Evolutionary conservation across 345 rosid genomes (phyloP), one percentile per base, ranked within the genome.

Genomic region (Heritiera fomes): DNA sequence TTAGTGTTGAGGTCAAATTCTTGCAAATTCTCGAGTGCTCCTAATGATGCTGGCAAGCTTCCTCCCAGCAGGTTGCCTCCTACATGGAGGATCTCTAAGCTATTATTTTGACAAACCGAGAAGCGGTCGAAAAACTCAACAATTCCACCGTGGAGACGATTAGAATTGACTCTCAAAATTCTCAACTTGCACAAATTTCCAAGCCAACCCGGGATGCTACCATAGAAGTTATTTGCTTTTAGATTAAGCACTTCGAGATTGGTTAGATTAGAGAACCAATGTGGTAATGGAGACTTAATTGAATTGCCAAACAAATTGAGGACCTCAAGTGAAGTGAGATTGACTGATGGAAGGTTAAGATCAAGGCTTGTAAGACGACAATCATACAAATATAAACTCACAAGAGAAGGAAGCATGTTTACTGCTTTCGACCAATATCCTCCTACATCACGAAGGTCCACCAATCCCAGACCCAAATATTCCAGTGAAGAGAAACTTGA

Each of bases 171-270:
- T 32, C 45, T 34, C n/a, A 63, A 34, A 32, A 14, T 0, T 63
- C 68, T 63, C 68, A 63, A 63, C 68, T 34, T 34, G 68, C 45
- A 63, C 43, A 63, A 63, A 15, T 15, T 63, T 63, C 68, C 68
- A 34, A 63, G n/a, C 68, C 68, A 63, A 63, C 4, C 18, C 43
- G 68, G 68, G 11, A 63, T 63, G 20, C 10, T 13, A 34, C 68
- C 68, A 34, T 6, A 14, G 68, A 63, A 63, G 45, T 34, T 63
- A 63, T 58, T 58, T 58, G 62, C 1, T 58, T 5, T 0, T 20
- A 58, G 30, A 20, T 58, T 1, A 8, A 58, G 62, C 32, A 58
- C 62, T 58, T 58, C 30, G 20, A 58, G 62, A 58, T 58, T 58
- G 32, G 62, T 58, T 8, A 58, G 62, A 28, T 58, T 58, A 8